Evolutionary conservation across 768 basidiomycete species (phyloP), one percentile per base, ranked within the genome.

Genomic region (Lentinula sp.): DNA sequence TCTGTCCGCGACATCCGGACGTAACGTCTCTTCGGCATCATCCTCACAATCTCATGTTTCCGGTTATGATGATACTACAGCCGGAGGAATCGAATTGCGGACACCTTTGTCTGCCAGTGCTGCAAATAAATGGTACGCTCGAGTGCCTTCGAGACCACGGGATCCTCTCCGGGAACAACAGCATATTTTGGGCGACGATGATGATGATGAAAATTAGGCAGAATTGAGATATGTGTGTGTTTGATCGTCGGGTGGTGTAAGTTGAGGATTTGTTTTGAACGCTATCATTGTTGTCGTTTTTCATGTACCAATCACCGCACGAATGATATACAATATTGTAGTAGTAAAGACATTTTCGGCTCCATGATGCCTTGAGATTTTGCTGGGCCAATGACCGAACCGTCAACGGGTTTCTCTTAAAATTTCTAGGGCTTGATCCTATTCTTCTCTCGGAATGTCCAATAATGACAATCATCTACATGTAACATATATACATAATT

Each of bases 1-100:
- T 64, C 75, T 93, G 1, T 93, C 88, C 69, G 65, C 79, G 5
- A 84, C 80, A 0, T 83, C 82, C 15, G 87, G 88, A 2, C 80
- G 79, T 32, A 86, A 88, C 62, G 82, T 82, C 1, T 54, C 73
- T 4, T 62, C 53, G 5, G 60, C 62, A 28, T 63, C 35, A 4
- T 35, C 42, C 4, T 62, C 62, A 23, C 62, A 10, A 18, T 32
- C 53, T 15, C 34, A 49, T 55, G 10, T 8, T 35, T 18, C 18
- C 8, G 45, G 43, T 16, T 40, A 43, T 34, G 58, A 67, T 52
- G 64, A 62, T 52, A 40, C 59, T n/a, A 16, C 46, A 6, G 63
- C 72, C 13, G 75, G 73, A 51, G 73, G 63, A 32, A 84, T 84
- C 62, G 79, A 82, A 68, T 66, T 84, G 64, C 66, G 65, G 7